Evolutionary conservation across 495 filamentous ascomycete genomes (phyloP), one percentile per base, ranked within the genome.

Genomic region (Tuber microsphaerosporum): DNA sequence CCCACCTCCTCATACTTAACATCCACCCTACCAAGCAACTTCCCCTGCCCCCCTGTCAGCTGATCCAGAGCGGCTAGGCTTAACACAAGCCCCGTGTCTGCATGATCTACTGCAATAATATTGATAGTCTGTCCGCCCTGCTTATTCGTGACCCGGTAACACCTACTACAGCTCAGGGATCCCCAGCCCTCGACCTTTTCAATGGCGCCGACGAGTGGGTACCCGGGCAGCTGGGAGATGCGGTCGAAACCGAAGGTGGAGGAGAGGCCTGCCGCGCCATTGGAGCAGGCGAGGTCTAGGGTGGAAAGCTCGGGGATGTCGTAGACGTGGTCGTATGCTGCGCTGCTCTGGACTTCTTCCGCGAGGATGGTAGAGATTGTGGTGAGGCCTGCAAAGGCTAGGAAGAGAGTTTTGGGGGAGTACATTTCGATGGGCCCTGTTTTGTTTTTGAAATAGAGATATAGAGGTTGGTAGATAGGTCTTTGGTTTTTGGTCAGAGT

Each of bases 101-200:
- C 86, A 73, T 89, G 85, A 84, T 94, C 92, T 75, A 94, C 85
- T 42, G 89, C 92, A 16, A 89, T 85, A 10, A 94, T 84, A 80
- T 89, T 87, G 84, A 94, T 87, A 6, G 71, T 80, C 72, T 85
- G 85, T 75, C 87, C 85, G 31, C 86, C 89, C 74, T 85, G 83
- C 78, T 88, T 86, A 83, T 88, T 94, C 19, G 85, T 86, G 65
- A 92, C 83, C 65, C 84, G 73, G 85, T 89, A 94, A 87, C 92
- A 94, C 14, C 87, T 88, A 73, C 92, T 91, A 84, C 92, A 94
- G 71, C 76, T 82, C 8, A 84, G 73, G 17, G 85, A 86, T 82
- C 87, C 90, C 85, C 89, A 91, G 56, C 87, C 89, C 4, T 81
- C 80, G 34, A 93, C 86, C 45, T 87, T 88, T 42, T 86, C 85